Base-by-base conservation (phyloP, 805 yeast genomes). In the Teunomyces pallodes region DNA sequence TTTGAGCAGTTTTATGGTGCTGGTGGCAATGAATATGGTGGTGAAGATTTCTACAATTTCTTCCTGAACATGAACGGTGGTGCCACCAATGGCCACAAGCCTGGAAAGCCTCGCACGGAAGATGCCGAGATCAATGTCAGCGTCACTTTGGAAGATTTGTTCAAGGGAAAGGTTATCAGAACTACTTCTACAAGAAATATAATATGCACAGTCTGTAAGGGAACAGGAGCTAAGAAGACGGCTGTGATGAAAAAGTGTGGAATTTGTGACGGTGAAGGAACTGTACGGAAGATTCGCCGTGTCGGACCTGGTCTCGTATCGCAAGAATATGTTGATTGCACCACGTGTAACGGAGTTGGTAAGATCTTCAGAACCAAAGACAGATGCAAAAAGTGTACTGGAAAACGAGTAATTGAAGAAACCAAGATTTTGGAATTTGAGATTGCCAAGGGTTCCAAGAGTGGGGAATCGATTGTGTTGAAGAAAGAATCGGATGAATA, bases 1-100 rank as follows among this genome's bases (percentile, higher is more conserved):
- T 60, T 61, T 41, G 75, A 70, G n/a, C 74, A 59, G 38, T 62
- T 58, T 33, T 65, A 54, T 33, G 55, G 53, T 13, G 75, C 69
- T 3, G 64, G 59, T 46, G 75, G 67, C 28, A 67, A 62, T 14
- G 82, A 77, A 35, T 86, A 77, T 58, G 77, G 75, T 9, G 83
- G 86, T n/a, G 86, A 86, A 30, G 95, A 87, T 56, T 90, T 90
- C 67, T 82, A 83, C 61, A 80, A 80, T 51, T 88, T 90, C 63
- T 90, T 71, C 64, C 75, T 72, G 54, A 66, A 69, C 28, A 75
- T 71, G 79, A 70, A 66, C 46, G 63, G 65, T 13, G 53, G 54
- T 9, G 47, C 31, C 36, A 43, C 45, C 5, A 54, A 58, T 4
- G 52, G 52, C 10, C 53, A 60, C 9, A 32, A 49, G 9, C 54